Evolutionary conservation across 129 eudicot species (phyloP).

Genomic region (Helianthus tuberosus): DNA sequence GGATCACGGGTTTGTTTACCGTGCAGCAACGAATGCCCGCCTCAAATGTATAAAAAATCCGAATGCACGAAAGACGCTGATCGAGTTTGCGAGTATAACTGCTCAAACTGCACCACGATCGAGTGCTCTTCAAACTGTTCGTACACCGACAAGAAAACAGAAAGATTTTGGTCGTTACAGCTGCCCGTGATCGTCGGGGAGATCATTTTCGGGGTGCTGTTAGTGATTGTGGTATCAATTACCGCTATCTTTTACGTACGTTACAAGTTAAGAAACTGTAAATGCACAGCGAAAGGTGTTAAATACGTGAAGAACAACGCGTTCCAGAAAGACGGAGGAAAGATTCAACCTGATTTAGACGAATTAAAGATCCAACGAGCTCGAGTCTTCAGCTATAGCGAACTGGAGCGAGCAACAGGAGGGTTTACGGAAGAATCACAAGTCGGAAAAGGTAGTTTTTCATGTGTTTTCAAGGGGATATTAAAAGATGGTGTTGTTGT

Average conservation of each 20-base stretch:
- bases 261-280: constrained; percentile 74
- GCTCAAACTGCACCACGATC: constrained; percentile 66
- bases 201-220: constrained; percentile 69
- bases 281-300: constrained; percentile 48
- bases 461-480: constrained; percentile 89
- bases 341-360: constrained; percentile 67
- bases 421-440: constrained; percentile 80
- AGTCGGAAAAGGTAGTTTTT: constrained; percentile 95
- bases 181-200: constrained; percentile 72
- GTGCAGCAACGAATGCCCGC: constrained; percentile 66
- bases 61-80: constrained; percentile 59
- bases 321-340: constrained; percentile 56
- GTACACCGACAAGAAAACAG: constrained; percentile 37
- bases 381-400: constrained; percentile 64
- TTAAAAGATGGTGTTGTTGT: constrained; percentile 74
- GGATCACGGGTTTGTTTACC: constrained; percentile 69
- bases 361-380: constrained; percentile 78
- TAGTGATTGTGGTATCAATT: constrained; percentile 63
- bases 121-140: constrained; percentile 67
- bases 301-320: constrained; percentile 40
- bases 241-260: constrained; percentile 73
- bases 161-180: constrained; percentile 74
- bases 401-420: constrained; percentile 71
- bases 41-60: constrained; percentile 58
- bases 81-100: constrained; percentile 66